A percentile compares a stretch with the other conserved stretches of the same genome.
Evolutionary conservation across 2,329 filamentous ascomycete genomes (phyloP).

Genomic region (Gaeumannomyces tritici): DNA sequence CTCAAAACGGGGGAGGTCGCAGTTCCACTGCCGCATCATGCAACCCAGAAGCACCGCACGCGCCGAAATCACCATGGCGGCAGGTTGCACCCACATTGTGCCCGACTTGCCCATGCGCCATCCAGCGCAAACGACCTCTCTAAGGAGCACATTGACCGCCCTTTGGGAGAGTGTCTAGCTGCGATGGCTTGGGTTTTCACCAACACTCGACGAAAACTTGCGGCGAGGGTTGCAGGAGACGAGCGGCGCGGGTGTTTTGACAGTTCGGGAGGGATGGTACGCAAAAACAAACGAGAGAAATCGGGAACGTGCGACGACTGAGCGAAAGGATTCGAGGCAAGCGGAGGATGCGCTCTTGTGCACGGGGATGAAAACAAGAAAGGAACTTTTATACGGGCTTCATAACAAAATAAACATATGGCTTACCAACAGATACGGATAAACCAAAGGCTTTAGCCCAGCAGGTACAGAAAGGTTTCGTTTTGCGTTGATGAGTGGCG

Average conservation of each 20-base stretch:
- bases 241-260: background rate
- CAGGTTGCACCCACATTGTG: background rate
- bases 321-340: background rate
- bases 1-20: background rate
- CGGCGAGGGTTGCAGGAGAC: background rate
- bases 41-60: background rate
- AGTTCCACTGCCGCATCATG: background rate
- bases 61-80: background rate
- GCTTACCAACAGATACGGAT: background rate
- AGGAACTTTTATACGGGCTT: background rate
- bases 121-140: background rate
- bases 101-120: background rate
- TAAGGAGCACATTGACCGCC: background rate
- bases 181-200: background rate
- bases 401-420: background rate
- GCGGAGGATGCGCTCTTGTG: background rate
- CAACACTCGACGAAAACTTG: background rate
- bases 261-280: background rate
- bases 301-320: background rate
- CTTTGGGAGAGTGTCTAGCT: background rate
- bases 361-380: background rate
- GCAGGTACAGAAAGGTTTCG: background rate
- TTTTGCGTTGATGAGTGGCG: constrained; percentile 6
- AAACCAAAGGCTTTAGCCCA: background rate
- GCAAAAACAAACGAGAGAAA: background rate